A percentile compares a stretch with the other conserved stretches of the same genome.
phyloP scores from a whole-genome alignment of 2,329 filamentous ascomycete genomes.

The Cyclaneusma minus region DNA sequence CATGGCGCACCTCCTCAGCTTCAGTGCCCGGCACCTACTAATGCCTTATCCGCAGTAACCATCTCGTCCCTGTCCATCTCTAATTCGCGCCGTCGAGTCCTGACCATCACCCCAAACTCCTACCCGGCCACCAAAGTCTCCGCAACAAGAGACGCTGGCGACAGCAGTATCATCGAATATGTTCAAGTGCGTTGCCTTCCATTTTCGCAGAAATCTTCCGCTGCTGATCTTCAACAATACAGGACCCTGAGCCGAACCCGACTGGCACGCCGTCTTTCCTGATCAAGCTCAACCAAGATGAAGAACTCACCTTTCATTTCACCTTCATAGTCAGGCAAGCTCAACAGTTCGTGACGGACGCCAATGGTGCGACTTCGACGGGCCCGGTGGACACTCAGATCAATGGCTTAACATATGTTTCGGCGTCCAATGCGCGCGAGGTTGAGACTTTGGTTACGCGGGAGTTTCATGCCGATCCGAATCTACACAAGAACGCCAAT shows the following conservation, averaged over 20 bases:
- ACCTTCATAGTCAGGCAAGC: slow-evolving; percentile 63
- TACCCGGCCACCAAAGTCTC: slow-evolving; percentile 71
- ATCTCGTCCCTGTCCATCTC: slow-evolving; percentile 72
- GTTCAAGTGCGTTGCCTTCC: slow-evolving; percentile 53
- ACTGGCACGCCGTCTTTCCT: slow-evolving; percentile 55
- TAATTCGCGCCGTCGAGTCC: slow-evolving; percentile 61
- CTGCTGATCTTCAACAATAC: slow-evolving; percentile 7
- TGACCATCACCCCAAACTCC: slow-evolving; percentile 70
- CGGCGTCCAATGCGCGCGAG: slow-evolving; percentile 71
- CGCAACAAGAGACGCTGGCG: slow-evolving; percentile 56
- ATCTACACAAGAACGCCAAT: slow-evolving; percentile 92
- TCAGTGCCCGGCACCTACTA: slow-evolving; percentile 1
- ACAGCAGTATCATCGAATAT: slow-evolving; percentile 71
- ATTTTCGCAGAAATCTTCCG: slow-evolving; percentile 3
- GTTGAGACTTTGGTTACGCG: slow-evolving; percentile 87
- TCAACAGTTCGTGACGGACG: slow-evolving; percentile 21
- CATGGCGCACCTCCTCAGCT: slow-evolving; percentile 13
- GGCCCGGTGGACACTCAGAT: slow-evolving; percentile 56
- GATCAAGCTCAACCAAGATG: slow-evolving; percentile 74
- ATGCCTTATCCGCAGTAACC: slow-evolving; percentile 44
- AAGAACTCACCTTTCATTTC: slow-evolving; percentile 86
- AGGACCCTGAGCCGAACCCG: slow-evolving; percentile 61
- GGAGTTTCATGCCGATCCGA: slow-evolving; percentile 94
- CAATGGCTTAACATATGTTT: slow-evolving; percentile 81
- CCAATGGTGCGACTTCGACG: slow-evolving; percentile 29